A percentile compares a stretch with the other conserved stretches of the same genome.
Evolutionary conservation across 257 asterid genomes (phyloP).

Genomic region (Fraxinus pennsylvanica): DNA sequence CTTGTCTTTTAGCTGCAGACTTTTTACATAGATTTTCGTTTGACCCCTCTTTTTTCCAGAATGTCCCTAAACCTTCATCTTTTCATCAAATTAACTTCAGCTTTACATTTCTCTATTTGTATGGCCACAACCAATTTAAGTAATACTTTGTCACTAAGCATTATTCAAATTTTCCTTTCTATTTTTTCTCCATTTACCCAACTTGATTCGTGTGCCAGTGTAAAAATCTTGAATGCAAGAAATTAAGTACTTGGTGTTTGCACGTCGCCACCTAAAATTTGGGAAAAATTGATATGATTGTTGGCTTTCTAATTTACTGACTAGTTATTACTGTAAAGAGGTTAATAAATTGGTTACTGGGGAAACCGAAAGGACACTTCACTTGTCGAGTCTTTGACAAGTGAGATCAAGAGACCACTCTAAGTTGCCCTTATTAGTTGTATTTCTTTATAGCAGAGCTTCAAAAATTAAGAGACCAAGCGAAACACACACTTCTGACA

Average conservation of each 20-base stretch:
- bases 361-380: not conserved
- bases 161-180: not conserved
- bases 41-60: not conserved
- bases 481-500: not conserved
- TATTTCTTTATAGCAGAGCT: not conserved
- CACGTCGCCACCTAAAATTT: not conserved
- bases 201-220: not conserved
- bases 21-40: not conserved
- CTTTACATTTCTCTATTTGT: not conserved
- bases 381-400: not conserved
- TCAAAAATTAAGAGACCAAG: not conserved
- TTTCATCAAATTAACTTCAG: not conserved
- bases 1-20: not conserved
- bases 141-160: not conserved
- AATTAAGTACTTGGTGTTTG: not conserved
- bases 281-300: not conserved
- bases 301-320: not conserved
- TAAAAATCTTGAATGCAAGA: not conserved
- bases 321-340: not conserved
- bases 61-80: slow-evolving; percentile 6
- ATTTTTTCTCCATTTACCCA: not conserved
- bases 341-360: not conserved
- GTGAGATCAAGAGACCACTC: not conserved
- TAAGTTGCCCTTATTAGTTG: not conserved
- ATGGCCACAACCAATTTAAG: not conserved